Evolutionary conservation across 768 basidiomycete species (phyloP).

Genomic region (Epithele typhae): DNA sequence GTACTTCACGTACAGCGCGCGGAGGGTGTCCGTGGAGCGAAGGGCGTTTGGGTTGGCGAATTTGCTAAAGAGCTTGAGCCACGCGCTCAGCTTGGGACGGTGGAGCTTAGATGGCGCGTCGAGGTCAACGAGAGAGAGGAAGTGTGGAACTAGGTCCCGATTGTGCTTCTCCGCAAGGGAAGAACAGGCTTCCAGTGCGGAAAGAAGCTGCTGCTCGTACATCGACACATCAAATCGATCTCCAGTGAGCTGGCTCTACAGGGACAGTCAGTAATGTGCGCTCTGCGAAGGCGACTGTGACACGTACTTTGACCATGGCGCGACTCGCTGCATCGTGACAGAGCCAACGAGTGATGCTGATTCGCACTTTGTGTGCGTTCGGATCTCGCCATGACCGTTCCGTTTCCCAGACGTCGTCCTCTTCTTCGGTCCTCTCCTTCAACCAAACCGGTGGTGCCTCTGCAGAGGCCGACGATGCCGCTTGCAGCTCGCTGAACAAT

Average conservation of each 20-base stretch:
- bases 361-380: conserved; percentile 56
- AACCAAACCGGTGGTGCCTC: conserved; percentile 22
- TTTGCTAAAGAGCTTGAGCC: conserved; percentile 85
- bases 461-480: conserved; percentile 17
- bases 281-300: no score
- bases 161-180: conserved; percentile 83
- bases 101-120: conserved; percentile 40
- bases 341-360: conserved; percentile 46
- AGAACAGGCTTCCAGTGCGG: conserved; percentile 61
- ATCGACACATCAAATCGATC: conserved; percentile 69
- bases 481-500: conserved; percentile 59
- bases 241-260: conserved; percentile 34
- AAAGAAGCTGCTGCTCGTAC: conserved; percentile 81
- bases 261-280: neutral
- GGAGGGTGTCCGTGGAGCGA: conserved; percentile 60
- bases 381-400: conserved; percentile 79
- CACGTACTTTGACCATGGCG: conserved; percentile 31
- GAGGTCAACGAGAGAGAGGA: conserved; percentile 50
- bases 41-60: conserved; percentile 92
- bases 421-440: conserved; percentile 17
- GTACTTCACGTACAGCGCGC: conserved; percentile 61
- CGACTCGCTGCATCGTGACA: conserved; percentile 25
- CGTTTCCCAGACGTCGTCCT: conserved; percentile 48
- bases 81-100: conserved; percentile 61
- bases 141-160: conserved; percentile 81